Evolutionary conservation across 352 stramenopile genomes (phyloP).

Genomic region (Phytophthora ohioensis): DNA sequence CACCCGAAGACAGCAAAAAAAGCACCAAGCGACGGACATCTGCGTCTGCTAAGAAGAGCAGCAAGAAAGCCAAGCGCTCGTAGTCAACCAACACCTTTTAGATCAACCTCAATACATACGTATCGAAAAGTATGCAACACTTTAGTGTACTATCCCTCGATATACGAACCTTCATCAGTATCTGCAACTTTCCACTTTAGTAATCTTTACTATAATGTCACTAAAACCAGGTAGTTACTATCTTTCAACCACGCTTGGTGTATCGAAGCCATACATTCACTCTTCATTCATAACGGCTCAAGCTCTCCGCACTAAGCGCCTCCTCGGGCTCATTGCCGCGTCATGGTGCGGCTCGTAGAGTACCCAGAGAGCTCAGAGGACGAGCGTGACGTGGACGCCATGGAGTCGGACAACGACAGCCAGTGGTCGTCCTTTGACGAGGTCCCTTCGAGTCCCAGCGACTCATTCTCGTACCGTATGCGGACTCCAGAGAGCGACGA

Average conservation of each 20-base stretch:
- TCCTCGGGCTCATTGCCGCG: background rate
- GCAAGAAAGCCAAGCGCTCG: conserved; percentile 51
- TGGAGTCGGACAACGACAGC: conserved; percentile 13
- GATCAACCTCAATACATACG: conserved; percentile 8
- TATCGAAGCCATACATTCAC: conserved; percentile 19
- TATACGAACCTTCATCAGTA: background rate
- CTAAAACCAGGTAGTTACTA: conserved; percentile 21
- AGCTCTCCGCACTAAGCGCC: conserved; percentile 25
- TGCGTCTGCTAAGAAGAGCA: conserved; percentile 33
- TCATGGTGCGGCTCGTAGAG: conserved; percentile 54
- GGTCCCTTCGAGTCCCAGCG: conserved; percentile 36
- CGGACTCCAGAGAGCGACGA: conserved; percentile 23
- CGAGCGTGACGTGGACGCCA: conserved; percentile 17
- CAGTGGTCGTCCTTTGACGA: conserved; percentile 48
- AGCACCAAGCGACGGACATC: conserved; percentile 44
- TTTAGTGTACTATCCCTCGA: conserved; percentile 3
- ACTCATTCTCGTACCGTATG: conserved; percentile 45
- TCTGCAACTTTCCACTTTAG: conserved; percentile 5
- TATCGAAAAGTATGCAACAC: conserved; percentile 16
- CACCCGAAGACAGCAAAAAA: conserved; percentile 19
- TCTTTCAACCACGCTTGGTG: background rate
- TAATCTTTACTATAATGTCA: background rate
- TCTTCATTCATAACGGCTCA: conserved; percentile 26
- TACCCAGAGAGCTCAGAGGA: conserved; percentile 67
- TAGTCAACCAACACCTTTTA: conserved; percentile 27